A percentile compares a stretch with the other conserved stretches of the same genome.
Evolutionary conservation across 78 protist genomes (phyloP).

Genomic region (Guillardia theta): DNA sequence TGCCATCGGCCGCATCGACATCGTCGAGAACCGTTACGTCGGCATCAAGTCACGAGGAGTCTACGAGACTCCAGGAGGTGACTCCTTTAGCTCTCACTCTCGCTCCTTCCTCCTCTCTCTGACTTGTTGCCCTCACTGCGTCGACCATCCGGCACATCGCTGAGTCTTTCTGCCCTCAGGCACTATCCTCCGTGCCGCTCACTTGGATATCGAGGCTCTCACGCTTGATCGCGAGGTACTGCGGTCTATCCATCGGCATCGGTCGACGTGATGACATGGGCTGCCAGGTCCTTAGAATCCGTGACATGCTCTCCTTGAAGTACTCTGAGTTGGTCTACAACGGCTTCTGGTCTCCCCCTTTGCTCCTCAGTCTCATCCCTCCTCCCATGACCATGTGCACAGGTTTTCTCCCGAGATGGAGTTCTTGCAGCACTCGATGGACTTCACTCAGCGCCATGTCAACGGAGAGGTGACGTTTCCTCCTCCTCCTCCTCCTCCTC

Average conservation of each 20-base stretch:
- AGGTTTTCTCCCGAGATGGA: conserved; percentile 67
- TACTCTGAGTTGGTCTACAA: conserved; percentile 38
- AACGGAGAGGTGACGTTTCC: conserved; percentile 20
- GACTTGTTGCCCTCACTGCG: background rate
- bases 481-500: too few relatives aligned
- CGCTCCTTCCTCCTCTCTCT: background rate
- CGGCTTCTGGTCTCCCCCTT: conserved; percentile 70
- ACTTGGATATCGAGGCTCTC: conserved; percentile 62
- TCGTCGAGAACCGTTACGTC: conserved; percentile 76
- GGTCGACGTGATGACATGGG: too few relatives aligned
- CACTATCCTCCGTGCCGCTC: conserved; percentile 64
- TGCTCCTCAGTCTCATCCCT: too few relatives aligned
- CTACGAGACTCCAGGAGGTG: conserved; percentile 62
- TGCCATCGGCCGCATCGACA: conserved; percentile 76
- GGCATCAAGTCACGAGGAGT: conserved; percentile 75
- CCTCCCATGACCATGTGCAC: too few relatives aligned
- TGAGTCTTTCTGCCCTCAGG: conserved; percentile 41
- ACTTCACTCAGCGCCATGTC: conserved; percentile 33
- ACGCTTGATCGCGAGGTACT: conserved; percentile 49
- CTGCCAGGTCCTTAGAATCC: conserved; percentile 1
- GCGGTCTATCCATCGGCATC: too few relatives aligned
- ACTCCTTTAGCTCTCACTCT: too few relatives aligned
- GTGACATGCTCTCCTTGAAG: conserved; percentile 20
- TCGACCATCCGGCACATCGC: background rate
- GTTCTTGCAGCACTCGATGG: conserved; percentile 45